These are phyloP conservation scores for Talaromyces sp. DNA, from an alignment of 2,329 filamentous ascomycete species.

Conservation along the genomic window DNA sequence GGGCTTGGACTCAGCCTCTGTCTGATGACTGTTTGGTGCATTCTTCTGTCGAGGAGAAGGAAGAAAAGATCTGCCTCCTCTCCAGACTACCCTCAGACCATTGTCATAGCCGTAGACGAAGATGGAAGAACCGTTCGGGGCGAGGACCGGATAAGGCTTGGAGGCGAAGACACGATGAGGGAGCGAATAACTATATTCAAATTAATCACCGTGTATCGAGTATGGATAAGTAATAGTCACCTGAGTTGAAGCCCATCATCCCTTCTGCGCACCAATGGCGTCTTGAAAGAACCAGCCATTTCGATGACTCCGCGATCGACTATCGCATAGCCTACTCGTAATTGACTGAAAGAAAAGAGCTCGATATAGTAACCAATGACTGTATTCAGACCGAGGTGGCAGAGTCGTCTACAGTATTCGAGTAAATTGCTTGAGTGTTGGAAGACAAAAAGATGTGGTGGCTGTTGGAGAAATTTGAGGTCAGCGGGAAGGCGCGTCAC, in stretches of 20 bases:
- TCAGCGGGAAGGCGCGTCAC: conserved; percentile 19
- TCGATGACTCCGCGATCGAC: conserved; percentile 9
- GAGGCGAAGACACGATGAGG: conserved; percentile 56
- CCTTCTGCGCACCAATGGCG: conserved; percentile 37
- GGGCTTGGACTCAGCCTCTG: conserved; percentile 17
- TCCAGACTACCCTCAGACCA: conserved; percentile 59
- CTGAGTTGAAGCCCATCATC: conserved; percentile 44
- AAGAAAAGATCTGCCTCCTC: conserved; percentile 54
- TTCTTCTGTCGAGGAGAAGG: conserved; percentile 23
- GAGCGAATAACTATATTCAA: conserved; percentile 56
- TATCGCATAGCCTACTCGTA: conserved; percentile 7
- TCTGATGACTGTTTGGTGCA: conserved; percentile 24
- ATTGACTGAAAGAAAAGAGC: too few species aligned
- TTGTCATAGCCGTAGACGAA: conserved; percentile 59
- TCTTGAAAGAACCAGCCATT: conserved; percentile 37
- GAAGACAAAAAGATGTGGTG: neutral
- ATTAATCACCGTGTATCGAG: neutral
- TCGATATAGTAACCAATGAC: neutral
- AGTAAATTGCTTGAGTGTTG: neutral
- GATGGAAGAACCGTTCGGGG: conserved; percentile 61
- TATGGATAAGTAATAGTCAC: conserved; percentile 25
- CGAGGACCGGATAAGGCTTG: conserved; percentile 56
- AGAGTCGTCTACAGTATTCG: neutral
- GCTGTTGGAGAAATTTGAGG: conserved; percentile 14
- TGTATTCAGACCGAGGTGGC: neutral